Base-by-base conservation (phyloP, 306 rosid genomes). In the Lagenaria siceraria region DNA sequence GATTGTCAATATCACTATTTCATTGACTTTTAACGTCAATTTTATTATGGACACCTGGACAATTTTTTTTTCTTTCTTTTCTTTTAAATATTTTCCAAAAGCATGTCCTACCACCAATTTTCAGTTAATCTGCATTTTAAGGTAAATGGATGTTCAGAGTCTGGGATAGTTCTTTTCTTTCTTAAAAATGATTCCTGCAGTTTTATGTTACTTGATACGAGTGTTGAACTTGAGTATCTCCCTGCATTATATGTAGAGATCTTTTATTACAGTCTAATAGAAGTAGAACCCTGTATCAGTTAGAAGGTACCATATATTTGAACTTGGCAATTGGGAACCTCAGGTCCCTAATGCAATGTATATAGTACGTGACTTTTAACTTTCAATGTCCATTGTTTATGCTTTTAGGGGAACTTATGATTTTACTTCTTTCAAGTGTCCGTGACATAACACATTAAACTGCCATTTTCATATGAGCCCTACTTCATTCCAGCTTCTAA, bases 401-500 rank as follows among this genome's bases (percentile, higher is more conserved):
- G 33, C 53, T 40, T 22, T 0, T 46, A 46, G 36, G 22, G 29
- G 21, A 19, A 66, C 52, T 66, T 66, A 12, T 65, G 52, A 38
- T 36, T 40, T 69, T 21, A 24, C 75, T 7, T 24, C 74, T 69
- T 60, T 21, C 75, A 22, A 42, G 55, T 69, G 54, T 13, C 9
- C 3, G 51, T 19, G 38, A 46, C 12, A 2, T 7, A 14, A 3
- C 36, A 70, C 38, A 38, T 43, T 46, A 8, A 43, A 22, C 56
- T 24, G 19, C 14, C 75, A 70, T 42, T 70, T 42, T 70, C 75
- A 22, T 46, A 70, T 43, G 8, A 42, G 42, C 38, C 35, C 8
- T 43, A 70, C 56, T 70, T 40, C 40, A 22, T 40, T 68, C 31
- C 21, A 42, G 21, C 58, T 70, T 82, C 78, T 77, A 48, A 74